These are phyloP conservation scores for Dichotomocladium elegans DNA, from an alignment of 371 early-diverging fungal species.

Conservation along the genomic window DNA sequence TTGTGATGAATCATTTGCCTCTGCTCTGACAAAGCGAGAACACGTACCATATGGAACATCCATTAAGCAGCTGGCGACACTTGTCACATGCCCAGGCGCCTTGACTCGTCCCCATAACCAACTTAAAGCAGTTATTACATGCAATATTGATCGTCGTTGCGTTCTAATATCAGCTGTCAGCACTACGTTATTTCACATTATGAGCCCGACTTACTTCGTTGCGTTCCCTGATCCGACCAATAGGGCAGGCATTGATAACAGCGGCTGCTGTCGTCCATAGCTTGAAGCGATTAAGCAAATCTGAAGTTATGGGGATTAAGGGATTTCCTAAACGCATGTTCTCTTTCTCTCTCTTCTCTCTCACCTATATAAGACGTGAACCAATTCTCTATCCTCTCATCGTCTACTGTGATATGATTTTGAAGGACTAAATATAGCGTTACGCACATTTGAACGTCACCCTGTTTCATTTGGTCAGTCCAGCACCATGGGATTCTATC, in stretches of 20 bases:
- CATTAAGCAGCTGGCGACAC: slow-evolving; percentile 59
- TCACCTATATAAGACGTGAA: slow-evolving; percentile 70
- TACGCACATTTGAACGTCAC: slow-evolving; percentile 85
- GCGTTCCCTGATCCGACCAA: slow-evolving; percentile 48
- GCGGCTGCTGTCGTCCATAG: slow-evolving; percentile 68
- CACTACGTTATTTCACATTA: too few relatives aligned
- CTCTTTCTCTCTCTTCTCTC: slow-evolving; percentile 1
- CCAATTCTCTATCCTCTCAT: slow-evolving; percentile 62
- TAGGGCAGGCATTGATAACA: slow-evolving; percentile 55
- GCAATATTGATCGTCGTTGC: slow-evolving; percentile 73
- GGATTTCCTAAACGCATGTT: not conserved
- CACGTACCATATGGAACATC: slow-evolving; percentile 71
- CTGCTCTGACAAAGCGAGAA: not conserved
- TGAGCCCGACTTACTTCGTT: slow-evolving; percentile 53
- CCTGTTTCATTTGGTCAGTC: too few relatives aligned
- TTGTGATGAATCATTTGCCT: not conserved
- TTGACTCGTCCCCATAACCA: slow-evolving; percentile 48
- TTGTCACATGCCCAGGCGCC: slow-evolving; percentile 76
- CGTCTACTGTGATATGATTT: slow-evolving; percentile 39
- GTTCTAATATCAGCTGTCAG: slow-evolving; percentile 51
- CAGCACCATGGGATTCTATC: not conserved
- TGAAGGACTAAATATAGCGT: slow-evolving; percentile 65
- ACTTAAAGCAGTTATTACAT: slow-evolving; percentile 70
- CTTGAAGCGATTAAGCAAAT: slow-evolving; percentile 75
- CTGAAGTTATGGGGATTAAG: too few relatives aligned